These are phyloP conservation scores for Vigna nakashimae DNA, from an alignment of 306 rosid species.

Conservation along the genomic window DNA sequence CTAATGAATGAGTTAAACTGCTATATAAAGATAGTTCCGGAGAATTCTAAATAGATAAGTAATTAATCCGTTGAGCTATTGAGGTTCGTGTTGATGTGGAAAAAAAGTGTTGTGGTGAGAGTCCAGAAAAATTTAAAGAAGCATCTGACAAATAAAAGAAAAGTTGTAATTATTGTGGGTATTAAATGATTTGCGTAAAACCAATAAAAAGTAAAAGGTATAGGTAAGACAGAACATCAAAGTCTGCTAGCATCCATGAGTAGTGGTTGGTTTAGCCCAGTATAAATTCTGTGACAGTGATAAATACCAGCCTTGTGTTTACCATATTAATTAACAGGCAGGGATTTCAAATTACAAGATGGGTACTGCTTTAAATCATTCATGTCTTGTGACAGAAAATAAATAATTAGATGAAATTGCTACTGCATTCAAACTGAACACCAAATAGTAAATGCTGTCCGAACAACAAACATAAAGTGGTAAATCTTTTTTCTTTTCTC, in stretches of 20 bases:
- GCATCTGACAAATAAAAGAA: background rate
- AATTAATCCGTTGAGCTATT: background rate
- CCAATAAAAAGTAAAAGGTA: slow-evolving; percentile 1
- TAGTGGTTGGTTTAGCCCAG: slow-evolving; percentile 25
- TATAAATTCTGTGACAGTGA: slow-evolving; percentile 36
- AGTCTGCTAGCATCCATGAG: slow-evolving; percentile 20
- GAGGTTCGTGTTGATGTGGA: background rate
- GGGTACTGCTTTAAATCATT: slow-evolving; percentile 37
- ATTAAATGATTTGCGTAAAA: slow-evolving; percentile 6
- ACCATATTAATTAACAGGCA: slow-evolving; percentile 15
- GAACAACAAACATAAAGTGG: slow-evolving; percentile 48
- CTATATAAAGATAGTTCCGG: background rate
- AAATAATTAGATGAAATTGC: slow-evolving; percentile 21
- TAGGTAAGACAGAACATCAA: slow-evolving; percentile 34
- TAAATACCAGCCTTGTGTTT: slow-evolving; percentile 33
- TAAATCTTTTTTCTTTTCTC: slow-evolving; percentile 30
- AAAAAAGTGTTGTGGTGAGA: background rate
- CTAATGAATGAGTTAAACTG: background rate
- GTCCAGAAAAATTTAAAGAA: background rate
- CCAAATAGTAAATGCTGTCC: slow-evolving; percentile 42
- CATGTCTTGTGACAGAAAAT: slow-evolving; percentile 46
- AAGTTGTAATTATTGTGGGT: background rate
- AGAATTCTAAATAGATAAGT: background rate
- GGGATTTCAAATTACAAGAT: slow-evolving; percentile 41
- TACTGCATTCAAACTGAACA: slow-evolving; percentile 28